These are phyloP conservation scores for Orbilia ellipsospora DNA, from an alignment of 2,329 filamentous ascomycete species.

Conservation along the genomic window DNA sequence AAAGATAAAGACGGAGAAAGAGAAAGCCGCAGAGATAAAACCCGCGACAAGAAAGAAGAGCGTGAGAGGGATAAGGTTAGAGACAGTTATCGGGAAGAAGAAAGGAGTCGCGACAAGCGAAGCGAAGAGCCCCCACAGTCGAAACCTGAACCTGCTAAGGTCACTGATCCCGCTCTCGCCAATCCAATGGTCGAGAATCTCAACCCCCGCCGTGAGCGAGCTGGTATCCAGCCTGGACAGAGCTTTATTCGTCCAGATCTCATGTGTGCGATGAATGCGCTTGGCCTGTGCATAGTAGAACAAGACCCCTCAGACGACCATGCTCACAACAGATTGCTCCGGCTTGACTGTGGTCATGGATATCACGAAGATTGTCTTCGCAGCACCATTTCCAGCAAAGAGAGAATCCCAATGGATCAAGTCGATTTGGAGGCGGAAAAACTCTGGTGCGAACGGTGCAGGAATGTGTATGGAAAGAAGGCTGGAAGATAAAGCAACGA, in stretches of 20 bases:
- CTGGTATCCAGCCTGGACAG: conserved; percentile 49
- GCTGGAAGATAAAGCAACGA: conserved; percentile 29
- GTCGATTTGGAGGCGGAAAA: conserved; percentile 51
- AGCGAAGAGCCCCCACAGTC: conserved; percentile 24
- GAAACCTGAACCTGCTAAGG: conserved; percentile 19
- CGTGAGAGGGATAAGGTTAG: conserved; percentile 16
- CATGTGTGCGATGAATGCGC: conserved; percentile 36
- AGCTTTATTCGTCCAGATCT: conserved; percentile 51
- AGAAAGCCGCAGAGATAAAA: conserved; percentile 7
- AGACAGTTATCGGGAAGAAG: conserved; percentile 9
- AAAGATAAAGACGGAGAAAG: conserved; percentile 11
- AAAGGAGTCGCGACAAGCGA: conserved; percentile 17
- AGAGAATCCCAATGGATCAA: conserved; percentile 37
- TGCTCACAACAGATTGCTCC: conserved; percentile 50
- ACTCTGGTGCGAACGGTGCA: conserved; percentile 50
- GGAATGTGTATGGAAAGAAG: conserved; percentile 44
- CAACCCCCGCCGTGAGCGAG: conserved; percentile 32
- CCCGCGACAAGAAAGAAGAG: conserved; percentile 6
- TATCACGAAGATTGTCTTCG: conserved; percentile 57
- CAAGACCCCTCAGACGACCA: conserved; percentile 34
- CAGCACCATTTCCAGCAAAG: conserved; percentile 30
- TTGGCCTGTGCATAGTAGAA: conserved; percentile 39
- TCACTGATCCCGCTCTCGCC: conserved; percentile 39
- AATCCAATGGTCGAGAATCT: conserved; percentile 50
- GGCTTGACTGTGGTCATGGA: conserved; percentile 57